Evolutionary conservation across 768 basidiomycete genomes (phyloP), one percentile per base, ranked within the genome.

Genomic region (Lentinula raphanica): DNA sequence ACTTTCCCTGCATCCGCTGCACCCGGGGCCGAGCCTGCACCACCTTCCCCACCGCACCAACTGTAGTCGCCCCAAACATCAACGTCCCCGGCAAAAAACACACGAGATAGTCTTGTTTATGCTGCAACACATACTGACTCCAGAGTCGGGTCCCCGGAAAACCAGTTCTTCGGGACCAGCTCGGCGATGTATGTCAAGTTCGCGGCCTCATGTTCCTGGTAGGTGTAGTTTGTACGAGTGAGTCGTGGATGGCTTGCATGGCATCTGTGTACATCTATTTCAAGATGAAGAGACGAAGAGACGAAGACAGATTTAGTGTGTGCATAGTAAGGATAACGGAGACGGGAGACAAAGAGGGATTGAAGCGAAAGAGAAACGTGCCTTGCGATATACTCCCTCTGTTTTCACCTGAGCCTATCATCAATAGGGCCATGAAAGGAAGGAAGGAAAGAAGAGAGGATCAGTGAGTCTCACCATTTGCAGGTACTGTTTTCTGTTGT

Each of bases 101-200:
- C 11, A 87, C 89, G 27, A 92, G 80, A 66, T 91, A 89, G 66
- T 92, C 90, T 68, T 92, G 90, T 67, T 90, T 89, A 23, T 83
- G 84, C 6, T 73, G 68, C 21, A 85, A 69, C 15, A 71, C 85
- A 62, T 28, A 42, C 17, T 28, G 21, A 45, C 71, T n/a, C n/a
- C n/a, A n/a, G n/a, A n/a, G n/a, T n/a, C n/a, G n/a, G 50, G 63
- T 71, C 65, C 31, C 70, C 66, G 25, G 49, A 58, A 51, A 54
- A 60, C 57, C 49, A 67, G 59, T 73, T 44, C 15, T 75, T 72
- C 8, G 87, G 86, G 28, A 73, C 66, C 3, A 90, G 74, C 68
- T 92, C 90, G 38, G 82, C 78, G 3, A 86, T 89, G 66, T 86
- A 89, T 12, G 83, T 72, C 56, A n/a, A n/a, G n/a, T n/a, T n/a